Base-by-base conservation (phyloP, 176 grass and related monocot species). In the Eragrostis nindensis region DNA sequence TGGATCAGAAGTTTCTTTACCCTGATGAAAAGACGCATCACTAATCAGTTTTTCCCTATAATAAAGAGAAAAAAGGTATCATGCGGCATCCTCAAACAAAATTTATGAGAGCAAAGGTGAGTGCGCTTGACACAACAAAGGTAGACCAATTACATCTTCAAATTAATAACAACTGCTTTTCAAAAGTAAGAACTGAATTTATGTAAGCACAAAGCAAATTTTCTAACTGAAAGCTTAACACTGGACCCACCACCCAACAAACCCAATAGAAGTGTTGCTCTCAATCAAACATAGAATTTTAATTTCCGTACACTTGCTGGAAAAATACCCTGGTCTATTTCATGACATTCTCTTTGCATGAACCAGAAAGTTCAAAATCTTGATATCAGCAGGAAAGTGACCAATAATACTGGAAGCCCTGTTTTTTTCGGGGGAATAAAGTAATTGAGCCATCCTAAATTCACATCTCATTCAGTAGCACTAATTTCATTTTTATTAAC, bases 1-100 rank as follows among this genome's bases (percentile, higher is more conserved):
- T 67, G 95, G 92, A 84, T 93, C 93, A 80, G 96, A 89, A 82
- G 93, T 99, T 87, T 99, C 96, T 63, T 99, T 99, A 16, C 96
- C 90, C 96, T 99, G 81, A 80, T 77, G 53, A 69, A 81, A 50
- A 47, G 25, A 75, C 29, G 29, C 5, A 29, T 60, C 53, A 13
- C 6, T 39, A 53, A 43, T 68, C 55, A 73, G 66, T 39, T 77
- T n/a, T 6, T 3, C 17, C 11, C 1, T 8, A 61, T 72, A 89
- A 77, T 66, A 65, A 81, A 19, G 11, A n/a, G n/a, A 85, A 81
- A 44, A 25, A 81, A 89, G 8, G 41, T 46, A 64, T 42, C 57
- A 11, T 56, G 15, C 27, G 60, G 26, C 47, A 71, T 52, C 76
- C 71, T 65, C 43, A 22, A 74, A 46, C 62, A 70, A 75, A 81